Evolutionary conservation across 2,329 filamentous ascomycete species (phyloP).

Genomic region (Domatiomyces globalis): DNA sequence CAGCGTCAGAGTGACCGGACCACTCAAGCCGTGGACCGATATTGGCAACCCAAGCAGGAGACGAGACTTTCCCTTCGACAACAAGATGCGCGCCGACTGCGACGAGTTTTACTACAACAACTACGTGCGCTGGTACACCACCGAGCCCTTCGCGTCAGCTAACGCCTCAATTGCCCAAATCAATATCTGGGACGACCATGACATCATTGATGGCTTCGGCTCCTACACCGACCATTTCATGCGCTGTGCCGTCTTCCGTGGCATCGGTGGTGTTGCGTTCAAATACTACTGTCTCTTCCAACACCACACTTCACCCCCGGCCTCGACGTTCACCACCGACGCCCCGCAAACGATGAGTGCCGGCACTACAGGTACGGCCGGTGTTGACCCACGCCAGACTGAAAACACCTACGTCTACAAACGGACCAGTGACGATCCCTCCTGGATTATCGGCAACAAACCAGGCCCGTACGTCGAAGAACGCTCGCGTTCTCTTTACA

Average conservation of each 20-base stretch:
- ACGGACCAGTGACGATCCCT: slow-evolving; percentile 45
- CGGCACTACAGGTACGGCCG: slow-evolving; percentile 35
- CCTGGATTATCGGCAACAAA: slow-evolving; percentile 63
- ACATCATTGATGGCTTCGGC: slow-evolving; percentile 54
- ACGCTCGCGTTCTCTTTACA: slow-evolving; percentile 46
- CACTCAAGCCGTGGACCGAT: slow-evolving; percentile 52
- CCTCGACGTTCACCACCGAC: slow-evolving; percentile 74
- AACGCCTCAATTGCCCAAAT: slow-evolving; percentile 50
- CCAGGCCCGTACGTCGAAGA: slow-evolving; percentile 56
- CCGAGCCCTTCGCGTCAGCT: slow-evolving; percentile 44
- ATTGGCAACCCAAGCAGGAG: slow-evolving; percentile 48
- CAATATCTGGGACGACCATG: slow-evolving; percentile 53
- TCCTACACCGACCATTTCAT: slow-evolving; percentile 55
- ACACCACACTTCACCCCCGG: slow-evolving; percentile 68
- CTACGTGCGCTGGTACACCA: slow-evolving; percentile 55
- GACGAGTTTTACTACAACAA: slow-evolving; percentile 50
- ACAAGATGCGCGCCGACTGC: slow-evolving; percentile 45
- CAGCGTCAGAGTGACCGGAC: slow-evolving; percentile 71
- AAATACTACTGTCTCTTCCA: slow-evolving; percentile 55
- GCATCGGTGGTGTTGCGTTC: slow-evolving; percentile 45
- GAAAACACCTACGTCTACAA: slow-evolving; percentile 58
- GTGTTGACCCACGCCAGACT: slow-evolving; percentile 54
- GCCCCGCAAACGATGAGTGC: slow-evolving; percentile 40
- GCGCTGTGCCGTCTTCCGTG: slow-evolving; percentile 49
- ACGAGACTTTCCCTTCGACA: slow-evolving; percentile 48